Conservation (phyloP, 2,329 filamentous ascomycete species). For the Xylariaceae sp. region DNA sequence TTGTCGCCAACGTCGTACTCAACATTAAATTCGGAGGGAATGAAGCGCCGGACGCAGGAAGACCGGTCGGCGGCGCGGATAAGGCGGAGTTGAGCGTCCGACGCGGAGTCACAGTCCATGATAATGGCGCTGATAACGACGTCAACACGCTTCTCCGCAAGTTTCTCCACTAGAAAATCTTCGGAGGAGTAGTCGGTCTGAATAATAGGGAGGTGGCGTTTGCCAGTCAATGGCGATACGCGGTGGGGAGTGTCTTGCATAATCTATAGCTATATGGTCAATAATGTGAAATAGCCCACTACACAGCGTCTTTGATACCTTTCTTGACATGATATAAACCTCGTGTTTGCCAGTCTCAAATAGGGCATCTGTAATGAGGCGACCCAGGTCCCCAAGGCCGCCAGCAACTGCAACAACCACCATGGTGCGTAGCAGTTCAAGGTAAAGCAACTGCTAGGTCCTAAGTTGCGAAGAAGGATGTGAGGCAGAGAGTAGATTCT, state of each 20-base stretch:
- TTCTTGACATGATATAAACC: conserved; percentile 34
- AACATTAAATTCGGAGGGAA: conserved; percentile 44
- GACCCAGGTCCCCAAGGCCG: conserved; percentile 32
- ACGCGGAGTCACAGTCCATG: conserved; percentile 35
- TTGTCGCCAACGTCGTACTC: conserved; percentile 40
- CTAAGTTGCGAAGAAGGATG: background rate
- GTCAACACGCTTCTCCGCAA: conserved; percentile 28
- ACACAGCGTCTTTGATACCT: conserved; percentile 18
- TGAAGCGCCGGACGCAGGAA: conserved; percentile 39
- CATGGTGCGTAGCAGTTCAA: conserved; percentile 26
- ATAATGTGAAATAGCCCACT: background rate
- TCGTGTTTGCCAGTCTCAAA: conserved; percentile 31
- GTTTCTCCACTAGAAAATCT: conserved; percentile 22
- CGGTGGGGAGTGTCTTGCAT: conserved; percentile 14
- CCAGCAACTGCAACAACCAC: conserved; percentile 32
- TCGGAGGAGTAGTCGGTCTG: conserved; percentile 35
- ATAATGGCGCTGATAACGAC: conserved; percentile 40
- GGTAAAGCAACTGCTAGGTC: background rate
- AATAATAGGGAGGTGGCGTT: conserved; percentile 29
- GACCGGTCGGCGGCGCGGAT: conserved; percentile 38
- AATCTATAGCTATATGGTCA: conserved; percentile 9
- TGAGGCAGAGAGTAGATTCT: too few relatives aligned
- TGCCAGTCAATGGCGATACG: conserved; percentile 26
- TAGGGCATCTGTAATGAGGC: conserved; percentile 31
- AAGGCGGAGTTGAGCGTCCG: conserved; percentile 37